Conservation (phyloP, 2,329 filamentous ascomycete genomes). For the Leptographium wingfieldii region DNA sequence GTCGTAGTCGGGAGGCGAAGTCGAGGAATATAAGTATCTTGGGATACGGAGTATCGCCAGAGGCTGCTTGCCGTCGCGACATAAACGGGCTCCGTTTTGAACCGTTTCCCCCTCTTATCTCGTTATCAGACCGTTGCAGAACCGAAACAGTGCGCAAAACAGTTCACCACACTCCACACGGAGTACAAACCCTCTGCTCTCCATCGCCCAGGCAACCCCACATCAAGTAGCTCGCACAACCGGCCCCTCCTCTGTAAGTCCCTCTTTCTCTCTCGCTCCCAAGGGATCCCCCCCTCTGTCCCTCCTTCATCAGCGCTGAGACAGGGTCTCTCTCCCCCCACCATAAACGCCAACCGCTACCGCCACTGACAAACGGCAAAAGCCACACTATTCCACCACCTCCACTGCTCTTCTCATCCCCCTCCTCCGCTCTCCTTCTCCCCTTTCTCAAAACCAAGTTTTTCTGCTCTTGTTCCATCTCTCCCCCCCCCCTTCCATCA, state of each 20-base stretch:
- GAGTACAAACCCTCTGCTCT: background rate
- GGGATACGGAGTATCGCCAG: too few relatives aligned
- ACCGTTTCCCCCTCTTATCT: too few relatives aligned
- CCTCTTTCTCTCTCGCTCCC: background rate
- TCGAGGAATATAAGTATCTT: too few relatives aligned
- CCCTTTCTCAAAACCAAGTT: background rate
- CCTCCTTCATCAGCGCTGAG: background rate
- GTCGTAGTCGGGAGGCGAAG: too few relatives aligned
- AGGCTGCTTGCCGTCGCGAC: too few relatives aligned
- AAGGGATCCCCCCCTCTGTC: background rate
- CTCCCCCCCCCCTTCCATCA: background rate
- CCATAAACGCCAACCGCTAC: background rate
- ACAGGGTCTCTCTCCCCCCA: background rate
- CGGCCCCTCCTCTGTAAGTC: background rate
- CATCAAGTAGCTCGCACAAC: background rate
- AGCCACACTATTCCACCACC: background rate
- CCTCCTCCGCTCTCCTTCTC: background rate
- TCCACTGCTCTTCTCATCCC: background rate
- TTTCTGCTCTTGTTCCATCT: background rate
- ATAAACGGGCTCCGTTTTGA: too few relatives aligned
- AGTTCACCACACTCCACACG: background rate
- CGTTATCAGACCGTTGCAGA: background rate
- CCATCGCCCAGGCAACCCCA: constrained; percentile 3
- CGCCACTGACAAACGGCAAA: background rate
- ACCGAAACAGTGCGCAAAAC: background rate